Conservation (phyloP, 1,284 basidiomycete species). For the Porphyrellus sp. region DNA sequence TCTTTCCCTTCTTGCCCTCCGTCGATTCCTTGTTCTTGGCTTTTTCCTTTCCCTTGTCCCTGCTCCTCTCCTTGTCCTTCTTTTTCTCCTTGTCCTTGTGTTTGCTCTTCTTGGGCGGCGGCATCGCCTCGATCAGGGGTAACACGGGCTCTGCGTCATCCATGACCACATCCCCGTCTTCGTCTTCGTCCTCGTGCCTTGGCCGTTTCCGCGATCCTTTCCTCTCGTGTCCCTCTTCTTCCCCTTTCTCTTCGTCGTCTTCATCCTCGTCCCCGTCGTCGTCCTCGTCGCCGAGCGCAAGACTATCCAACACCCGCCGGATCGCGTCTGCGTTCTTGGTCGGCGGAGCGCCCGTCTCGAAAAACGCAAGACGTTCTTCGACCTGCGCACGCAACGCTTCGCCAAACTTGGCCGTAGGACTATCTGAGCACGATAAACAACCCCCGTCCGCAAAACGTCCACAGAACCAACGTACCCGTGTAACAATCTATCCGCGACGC, state of each 20-base stretch:
- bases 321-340: conserved; percentile 88
- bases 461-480: conserved; percentile 72
- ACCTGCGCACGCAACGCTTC: conserved; percentile 93
- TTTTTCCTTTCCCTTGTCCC: neutral
- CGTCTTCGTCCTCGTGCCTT: conserved; percentile 1
- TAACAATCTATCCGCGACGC: conserved; percentile 98
- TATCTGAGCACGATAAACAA: conserved; percentile 64
- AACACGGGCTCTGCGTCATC: conserved; percentile 51
- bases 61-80: neutral
- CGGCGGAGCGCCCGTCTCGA: conserved; percentile 84
- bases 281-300: conserved; percentile 72
- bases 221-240: neutral
- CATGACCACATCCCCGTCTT: conserved; percentile 38
- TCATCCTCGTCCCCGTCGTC: conserved; percentile 36
- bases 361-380: conserved; percentile 93
- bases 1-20: conserved; percentile 29
- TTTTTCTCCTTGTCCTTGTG: conserved; percentile 20
- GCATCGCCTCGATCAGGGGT: conserved; percentile 52
- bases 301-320: conserved; percentile 80
- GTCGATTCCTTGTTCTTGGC: neutral
- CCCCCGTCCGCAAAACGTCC: no score
- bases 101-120: conserved; percentile 48
- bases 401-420: conserved; percentile 91
- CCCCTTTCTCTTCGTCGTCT: neutral
- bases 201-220: neutral